phyloP scores from a whole-genome alignment of 352 stramenopile genomes.

The Globisporangium ultimum region DNA sequence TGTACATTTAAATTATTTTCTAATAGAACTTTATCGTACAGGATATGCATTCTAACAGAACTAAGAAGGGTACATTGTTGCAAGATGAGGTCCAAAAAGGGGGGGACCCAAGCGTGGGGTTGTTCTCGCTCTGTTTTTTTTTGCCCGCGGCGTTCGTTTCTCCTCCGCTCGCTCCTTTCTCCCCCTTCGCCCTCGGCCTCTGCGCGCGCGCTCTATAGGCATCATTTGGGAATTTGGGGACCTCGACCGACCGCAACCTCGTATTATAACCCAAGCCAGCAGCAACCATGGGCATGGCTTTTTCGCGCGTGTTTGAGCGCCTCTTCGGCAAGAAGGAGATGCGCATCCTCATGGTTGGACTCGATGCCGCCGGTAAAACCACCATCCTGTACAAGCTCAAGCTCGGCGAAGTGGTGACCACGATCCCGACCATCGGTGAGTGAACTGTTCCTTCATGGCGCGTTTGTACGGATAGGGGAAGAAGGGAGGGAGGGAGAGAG shows the following conservation, averaged over 20 bases:
- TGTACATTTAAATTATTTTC: background rate
- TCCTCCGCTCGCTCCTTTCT: conserved; percentile 1
- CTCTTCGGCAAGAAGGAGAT: conserved; percentile 99
- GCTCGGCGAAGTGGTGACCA: conserved; percentile 95
- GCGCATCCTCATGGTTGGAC: conserved; percentile 99
- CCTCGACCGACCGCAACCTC: conserved; percentile 1
- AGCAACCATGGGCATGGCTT: conserved; percentile 96
- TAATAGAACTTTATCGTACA: no score
- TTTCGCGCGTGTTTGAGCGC: conserved; percentile 96
- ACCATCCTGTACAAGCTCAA: conserved; percentile 98
- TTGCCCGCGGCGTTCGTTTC: conserved; percentile 9
- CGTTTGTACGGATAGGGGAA: background rate
- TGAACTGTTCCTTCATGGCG: conserved; percentile 36
- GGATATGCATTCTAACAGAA: background rate
- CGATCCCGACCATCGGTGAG: conserved; percentile 96
- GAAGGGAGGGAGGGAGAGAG: background rate
- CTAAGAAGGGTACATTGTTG: background rate
- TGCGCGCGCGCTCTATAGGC: background rate
- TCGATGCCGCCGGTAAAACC: conserved; percentile 99
- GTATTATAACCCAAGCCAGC: conserved; percentile 2
- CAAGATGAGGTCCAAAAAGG: background rate
- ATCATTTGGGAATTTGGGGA: conserved; percentile 54
- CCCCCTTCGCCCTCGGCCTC: background rate
- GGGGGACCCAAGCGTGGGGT: conserved; percentile 9
- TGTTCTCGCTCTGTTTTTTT: conserved; percentile 13